Conservation (phyloP, 768 basidiomycete genomes). For the Mycena rosella region DNA sequence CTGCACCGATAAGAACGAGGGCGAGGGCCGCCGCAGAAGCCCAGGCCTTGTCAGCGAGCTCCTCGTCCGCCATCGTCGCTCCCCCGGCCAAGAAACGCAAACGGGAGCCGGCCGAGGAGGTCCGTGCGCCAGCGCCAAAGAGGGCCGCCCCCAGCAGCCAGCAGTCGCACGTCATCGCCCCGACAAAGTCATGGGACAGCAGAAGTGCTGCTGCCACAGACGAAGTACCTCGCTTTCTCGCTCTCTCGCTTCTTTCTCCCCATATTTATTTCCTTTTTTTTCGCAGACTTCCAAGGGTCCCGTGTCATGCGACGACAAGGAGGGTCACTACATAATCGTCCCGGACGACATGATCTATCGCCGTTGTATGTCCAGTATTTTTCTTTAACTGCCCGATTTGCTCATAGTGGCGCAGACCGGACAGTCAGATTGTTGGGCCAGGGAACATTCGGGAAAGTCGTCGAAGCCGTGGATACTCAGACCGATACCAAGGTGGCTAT, state of each 20-base stretch:
- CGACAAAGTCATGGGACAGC: slow-evolving; percentile 76
- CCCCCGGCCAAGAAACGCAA: slow-evolving; percentile 89
- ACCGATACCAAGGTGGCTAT: slow-evolving; percentile 89
- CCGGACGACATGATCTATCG: slow-evolving; percentile 89
- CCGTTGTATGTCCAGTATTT: slow-evolving; percentile 71
- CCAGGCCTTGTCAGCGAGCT: slow-evolving; percentile 77
- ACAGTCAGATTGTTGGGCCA: slow-evolving; percentile 93
- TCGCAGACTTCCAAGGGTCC: slow-evolving; percentile 73
- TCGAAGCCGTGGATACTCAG: slow-evolving; percentile 88
- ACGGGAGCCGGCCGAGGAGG: slow-evolving; percentile 80
- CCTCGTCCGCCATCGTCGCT: slow-evolving; percentile 72
- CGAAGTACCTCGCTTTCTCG: slow-evolving; percentile 65
- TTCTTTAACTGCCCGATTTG: slow-evolving; percentile 22
- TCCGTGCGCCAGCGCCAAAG: slow-evolving; percentile 76
- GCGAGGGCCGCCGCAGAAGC: slow-evolving; percentile 91
- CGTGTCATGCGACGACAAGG: slow-evolving; percentile 93
- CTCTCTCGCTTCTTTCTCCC: slow-evolving; percentile 36
- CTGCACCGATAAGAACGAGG: slow-evolving; percentile 84
- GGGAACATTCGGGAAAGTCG: slow-evolving; percentile 99
- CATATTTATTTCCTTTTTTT: slow-evolving; percentile 44
- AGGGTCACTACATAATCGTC: slow-evolving; percentile 97
- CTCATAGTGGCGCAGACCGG: slow-evolving; percentile 72
- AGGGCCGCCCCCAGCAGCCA: slow-evolving; percentile 66
- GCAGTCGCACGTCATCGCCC: slow-evolving; percentile 61
- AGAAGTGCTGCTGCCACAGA: slow-evolving; percentile 73